phyloP scores from a whole-genome alignment of 2,329 filamentous ascomycete species.

The Colletotrichum sp. region DNA sequence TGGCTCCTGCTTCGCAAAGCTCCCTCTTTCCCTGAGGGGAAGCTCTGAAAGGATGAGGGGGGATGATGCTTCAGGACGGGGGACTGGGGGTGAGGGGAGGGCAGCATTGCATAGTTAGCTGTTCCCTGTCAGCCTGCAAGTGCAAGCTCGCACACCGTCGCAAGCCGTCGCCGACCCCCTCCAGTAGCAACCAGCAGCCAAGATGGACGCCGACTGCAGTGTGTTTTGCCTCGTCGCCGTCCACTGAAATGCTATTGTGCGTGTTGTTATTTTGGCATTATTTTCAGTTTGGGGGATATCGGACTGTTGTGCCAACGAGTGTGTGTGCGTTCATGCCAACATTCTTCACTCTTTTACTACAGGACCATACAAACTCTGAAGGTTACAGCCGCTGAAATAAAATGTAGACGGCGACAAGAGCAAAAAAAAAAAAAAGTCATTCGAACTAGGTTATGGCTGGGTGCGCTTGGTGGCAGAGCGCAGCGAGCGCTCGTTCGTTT shows the following conservation, averaged over 20 bases:
- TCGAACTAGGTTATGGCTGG: not conserved
- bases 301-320: not conserved
- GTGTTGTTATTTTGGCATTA: not conserved
- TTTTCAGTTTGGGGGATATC: not conserved
- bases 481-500: not conserved
- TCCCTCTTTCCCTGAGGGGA: not conserved
- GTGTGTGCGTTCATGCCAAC: not conserved
- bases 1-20: not conserved
- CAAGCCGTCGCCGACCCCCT: not conserved
- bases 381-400: not conserved
- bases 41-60: not conserved
- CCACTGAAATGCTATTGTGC: not conserved
- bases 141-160: not conserved
- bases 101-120: not conserved
- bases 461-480: not conserved
- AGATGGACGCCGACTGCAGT: not conserved
- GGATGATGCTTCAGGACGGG: not conserved
- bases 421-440: not conserved
- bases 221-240: not conserved
- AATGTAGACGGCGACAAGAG: not conserved
- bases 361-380: not conserved
- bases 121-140: not conserved
- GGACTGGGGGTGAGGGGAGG: not conserved
- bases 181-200: not conserved
- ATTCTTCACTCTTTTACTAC: not conserved